These are phyloP conservation scores for Apiotrichum sp. DNA, from an alignment of 1,284 basidiomycete species.

Conservation along the genomic window DNA sequence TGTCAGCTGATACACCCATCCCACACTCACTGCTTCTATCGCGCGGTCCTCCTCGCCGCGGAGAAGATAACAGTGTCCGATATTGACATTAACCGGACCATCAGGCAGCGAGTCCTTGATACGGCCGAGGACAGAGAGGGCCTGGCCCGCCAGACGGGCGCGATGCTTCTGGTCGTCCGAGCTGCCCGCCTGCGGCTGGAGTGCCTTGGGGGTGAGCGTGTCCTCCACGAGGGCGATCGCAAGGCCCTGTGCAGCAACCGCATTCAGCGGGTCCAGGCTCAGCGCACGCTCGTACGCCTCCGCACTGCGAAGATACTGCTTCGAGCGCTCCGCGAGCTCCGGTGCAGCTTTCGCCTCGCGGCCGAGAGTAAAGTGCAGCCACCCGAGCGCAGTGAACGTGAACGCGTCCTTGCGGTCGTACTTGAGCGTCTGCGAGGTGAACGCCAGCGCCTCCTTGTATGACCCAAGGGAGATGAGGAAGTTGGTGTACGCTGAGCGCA, in stretches of 20 bases:
- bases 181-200: conserved; percentile 35
- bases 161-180: conserved; percentile 57
- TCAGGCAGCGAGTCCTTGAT: conserved; percentile 78
- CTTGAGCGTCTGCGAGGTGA: conserved; percentile 76
- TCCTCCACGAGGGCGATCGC: conserved; percentile 89
- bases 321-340: conserved; percentile 65
- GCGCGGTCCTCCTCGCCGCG: conserved; percentile 88
- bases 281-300: conserved; percentile 89
- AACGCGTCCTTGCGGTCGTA: conserved; percentile 81
- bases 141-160: conserved; percentile 70
- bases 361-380: conserved; percentile 74
- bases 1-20: conserved; percentile 34
- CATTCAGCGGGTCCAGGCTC: conserved; percentile 70
- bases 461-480: conserved; percentile 61
- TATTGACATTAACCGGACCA: conserved; percentile 84
- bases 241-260: conserved; percentile 84
- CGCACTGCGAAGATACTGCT: conserved; percentile 70
- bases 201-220: conserved; percentile 55
- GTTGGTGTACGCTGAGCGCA: conserved; percentile 71
- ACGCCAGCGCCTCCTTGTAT: conserved; percentile 68
- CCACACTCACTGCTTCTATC: conserved; percentile 74
- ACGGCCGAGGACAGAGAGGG: conserved; percentile 77
- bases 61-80: conserved; percentile 87
- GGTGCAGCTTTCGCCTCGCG: conserved; percentile 52
- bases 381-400: conserved; percentile 78